These are phyloP conservation scores for Coemansia furcata DNA, from an alignment of 192 early-diverging fungal genomes.

Conservation along the genomic window DNA sequence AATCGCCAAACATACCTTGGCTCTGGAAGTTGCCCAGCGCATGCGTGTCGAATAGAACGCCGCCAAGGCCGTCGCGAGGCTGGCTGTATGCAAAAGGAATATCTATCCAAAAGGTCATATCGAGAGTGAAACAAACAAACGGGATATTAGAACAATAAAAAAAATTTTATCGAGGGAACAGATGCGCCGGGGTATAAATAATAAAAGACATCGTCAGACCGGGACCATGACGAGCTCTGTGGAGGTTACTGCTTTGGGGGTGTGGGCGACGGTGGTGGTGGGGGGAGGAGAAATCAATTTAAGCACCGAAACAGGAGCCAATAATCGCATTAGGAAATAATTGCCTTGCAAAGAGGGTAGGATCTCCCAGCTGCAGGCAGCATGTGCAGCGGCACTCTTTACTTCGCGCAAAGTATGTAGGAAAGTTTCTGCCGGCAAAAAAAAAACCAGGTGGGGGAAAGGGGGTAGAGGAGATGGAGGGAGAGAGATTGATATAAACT, in stretches of 20 bases:
- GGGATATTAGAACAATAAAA: background rate
- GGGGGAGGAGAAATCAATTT: background rate
- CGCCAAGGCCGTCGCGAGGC: slow-evolving; percentile 19
- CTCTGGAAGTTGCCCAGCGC: slow-evolving; percentile 10
- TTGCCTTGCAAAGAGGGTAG: slow-evolving; percentile 1
- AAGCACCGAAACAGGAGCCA: background rate
- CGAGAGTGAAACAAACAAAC: background rate
- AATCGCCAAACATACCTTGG: background rate
- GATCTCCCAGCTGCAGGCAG: background rate
- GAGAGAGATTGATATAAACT: slow-evolving; percentile 4
- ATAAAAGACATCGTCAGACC: background rate
- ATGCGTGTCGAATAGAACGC: slow-evolving; percentile 27
- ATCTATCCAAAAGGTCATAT: slow-evolving; percentile 25
- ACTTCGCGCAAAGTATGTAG: background rate
- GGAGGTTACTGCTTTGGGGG: slow-evolving; percentile 4
- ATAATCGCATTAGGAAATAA: background rate
- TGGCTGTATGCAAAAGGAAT: slow-evolving; percentile 30
- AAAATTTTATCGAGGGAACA: background rate
- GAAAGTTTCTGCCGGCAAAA: background rate
- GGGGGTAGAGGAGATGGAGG: background rate
- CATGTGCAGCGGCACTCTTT: background rate
- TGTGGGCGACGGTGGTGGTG: background rate
- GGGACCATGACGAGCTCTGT: background rate
- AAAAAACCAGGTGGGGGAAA: background rate
- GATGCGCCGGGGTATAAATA: background rate